These are phyloP conservation scores for Bauhinia variegata DNA, from an alignment of 306 rosid species.

Conservation along the genomic window DNA sequence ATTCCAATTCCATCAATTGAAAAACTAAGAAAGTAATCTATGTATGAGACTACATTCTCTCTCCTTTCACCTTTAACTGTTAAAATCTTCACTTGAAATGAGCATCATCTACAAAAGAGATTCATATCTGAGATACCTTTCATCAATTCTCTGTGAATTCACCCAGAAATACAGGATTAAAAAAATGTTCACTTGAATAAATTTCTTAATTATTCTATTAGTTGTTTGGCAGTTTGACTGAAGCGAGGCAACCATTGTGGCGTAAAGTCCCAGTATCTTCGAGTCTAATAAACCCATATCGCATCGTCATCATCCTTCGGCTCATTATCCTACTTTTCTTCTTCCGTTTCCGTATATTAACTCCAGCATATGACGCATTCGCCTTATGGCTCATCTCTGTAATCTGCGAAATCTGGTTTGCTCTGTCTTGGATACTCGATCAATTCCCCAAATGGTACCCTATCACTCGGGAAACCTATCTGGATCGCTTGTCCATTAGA, in stretches of 20 bases:
- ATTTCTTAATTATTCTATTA: conserved; percentile 38
- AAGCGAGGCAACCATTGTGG: conserved; percentile 89
- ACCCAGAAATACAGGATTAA: too few species aligned
- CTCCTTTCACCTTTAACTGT: not conserved
- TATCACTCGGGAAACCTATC: conserved; percentile 73
- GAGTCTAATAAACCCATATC: conserved; percentile 54
- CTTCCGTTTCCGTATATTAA: conserved; percentile 54
- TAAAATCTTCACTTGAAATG: not conserved
- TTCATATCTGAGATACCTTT: too few species aligned
- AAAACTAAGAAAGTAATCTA: not conserved
- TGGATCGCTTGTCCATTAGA: conserved; percentile 70
- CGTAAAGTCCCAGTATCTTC: conserved; percentile 58
- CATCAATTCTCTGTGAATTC: too few species aligned
- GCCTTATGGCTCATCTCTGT: conserved; percentile 88
- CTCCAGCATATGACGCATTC: conserved; percentile 67
- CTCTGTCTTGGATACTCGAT: conserved; percentile 90
- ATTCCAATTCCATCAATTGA: not conserved
- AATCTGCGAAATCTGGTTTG: conserved; percentile 90
- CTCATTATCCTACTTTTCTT: conserved; percentile 49
- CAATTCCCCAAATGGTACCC: conserved; percentile 88
- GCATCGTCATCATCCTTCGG: conserved; percentile 51
- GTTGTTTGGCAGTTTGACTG: conserved; percentile 63
- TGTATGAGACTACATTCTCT: not conserved
- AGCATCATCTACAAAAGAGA: not conserved
- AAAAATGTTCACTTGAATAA: conserved; percentile 13